Percentiles rank a stretch among this genome's conserved stretches.
phyloP scores from a whole-genome alignment of 768 basidiomycete genomes.

The Clathrus columnatus region DNA sequence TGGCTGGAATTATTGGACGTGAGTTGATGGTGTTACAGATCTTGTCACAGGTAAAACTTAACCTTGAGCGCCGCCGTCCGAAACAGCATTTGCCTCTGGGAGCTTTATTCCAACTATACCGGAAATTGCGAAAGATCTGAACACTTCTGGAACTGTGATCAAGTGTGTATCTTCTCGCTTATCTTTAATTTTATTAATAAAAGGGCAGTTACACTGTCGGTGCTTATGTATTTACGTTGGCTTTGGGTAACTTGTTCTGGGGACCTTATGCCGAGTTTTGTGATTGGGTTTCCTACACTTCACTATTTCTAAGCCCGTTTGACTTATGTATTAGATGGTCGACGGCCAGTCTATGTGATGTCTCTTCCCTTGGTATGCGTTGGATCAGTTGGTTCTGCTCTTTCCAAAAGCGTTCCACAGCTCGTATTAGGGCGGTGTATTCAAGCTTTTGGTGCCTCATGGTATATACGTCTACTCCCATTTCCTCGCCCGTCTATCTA shows the following conservation, averaged over 20 bases:
- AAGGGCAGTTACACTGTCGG: slow-evolving; percentile 39
- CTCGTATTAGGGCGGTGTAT: slow-evolving; percentile 56
- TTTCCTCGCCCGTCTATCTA: not conserved
- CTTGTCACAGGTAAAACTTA: not conserved
- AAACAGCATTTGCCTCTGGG: slow-evolving; percentile 55
- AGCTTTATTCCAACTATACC: slow-evolving; percentile 71
- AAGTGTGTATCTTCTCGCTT: slow-evolving; percentile 31
- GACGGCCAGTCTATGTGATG: slow-evolving; percentile 49
- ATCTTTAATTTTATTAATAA: not conserved
- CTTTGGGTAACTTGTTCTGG: slow-evolving; percentile 42
- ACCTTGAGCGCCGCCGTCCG: not conserved
- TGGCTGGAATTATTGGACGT: slow-evolving; percentile 58
- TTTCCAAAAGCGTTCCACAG: slow-evolving; percentile 31
- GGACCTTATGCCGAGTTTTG: slow-evolving; percentile 45
- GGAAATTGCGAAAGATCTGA: slow-evolving; percentile 57
- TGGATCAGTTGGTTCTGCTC: slow-evolving; percentile 52
- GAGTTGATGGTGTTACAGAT: slow-evolving; percentile 17
- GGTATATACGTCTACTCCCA: not conserved
- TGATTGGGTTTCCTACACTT: slow-evolving; percentile 23
- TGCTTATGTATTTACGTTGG: slow-evolving; percentile 37
- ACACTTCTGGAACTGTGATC: slow-evolving; percentile 46
- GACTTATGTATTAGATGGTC: slow-evolving; percentile 41
- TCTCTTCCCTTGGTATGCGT: slow-evolving; percentile 50
- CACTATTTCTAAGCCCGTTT: not conserved
- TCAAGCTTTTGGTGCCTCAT: slow-evolving; percentile 54